Conservation (phyloP, 306 rosid species). For the Citrullus amarus region DNA sequence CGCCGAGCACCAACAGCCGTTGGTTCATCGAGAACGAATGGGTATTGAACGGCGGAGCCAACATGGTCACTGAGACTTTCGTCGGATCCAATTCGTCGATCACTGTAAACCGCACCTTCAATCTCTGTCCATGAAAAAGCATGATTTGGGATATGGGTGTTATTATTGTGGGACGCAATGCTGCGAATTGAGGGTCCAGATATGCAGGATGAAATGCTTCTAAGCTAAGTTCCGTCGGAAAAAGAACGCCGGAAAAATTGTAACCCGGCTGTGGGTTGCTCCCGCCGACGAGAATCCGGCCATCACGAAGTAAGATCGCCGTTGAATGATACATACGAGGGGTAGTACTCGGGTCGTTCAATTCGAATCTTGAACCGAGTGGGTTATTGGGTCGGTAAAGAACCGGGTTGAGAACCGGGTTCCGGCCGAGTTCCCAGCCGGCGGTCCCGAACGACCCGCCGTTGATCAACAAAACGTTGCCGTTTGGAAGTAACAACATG, state of each 20-base stretch:
- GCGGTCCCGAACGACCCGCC: constrained; percentile 28
- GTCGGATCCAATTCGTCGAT: background rate
- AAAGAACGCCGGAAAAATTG: constrained; percentile 13
- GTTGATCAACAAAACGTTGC: constrained; percentile 31
- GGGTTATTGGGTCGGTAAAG: constrained; percentile 15
- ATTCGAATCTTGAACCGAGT: constrained; percentile 3
- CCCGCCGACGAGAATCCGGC: constrained; percentile 32
- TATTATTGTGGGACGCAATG: background rate
- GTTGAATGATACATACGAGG: constrained; percentile 42
- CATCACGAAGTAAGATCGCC: constrained; percentile 31
- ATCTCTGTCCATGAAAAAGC: background rate
- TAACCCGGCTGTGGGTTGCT: constrained; percentile 34
- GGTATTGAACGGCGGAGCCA: constrained; percentile 38
- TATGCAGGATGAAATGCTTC: constrained; percentile 9
- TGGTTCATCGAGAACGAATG: constrained; percentile 51
- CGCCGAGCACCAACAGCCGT: constrained; percentile 20
- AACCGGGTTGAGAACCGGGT: constrained; percentile 24
- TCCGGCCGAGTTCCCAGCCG: constrained; percentile 28
- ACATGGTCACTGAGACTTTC: constrained; percentile 22
- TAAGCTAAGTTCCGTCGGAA: constrained; percentile 6
- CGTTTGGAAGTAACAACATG: constrained; percentile 35
- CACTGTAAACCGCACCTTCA: background rate
- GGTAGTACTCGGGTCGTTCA: background rate
- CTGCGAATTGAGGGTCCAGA: background rate
- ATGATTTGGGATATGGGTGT: background rate